phyloP scores from a whole-genome alignment of 352 stramenopile species.

The Globisporangium uncinulatum region DNA sequence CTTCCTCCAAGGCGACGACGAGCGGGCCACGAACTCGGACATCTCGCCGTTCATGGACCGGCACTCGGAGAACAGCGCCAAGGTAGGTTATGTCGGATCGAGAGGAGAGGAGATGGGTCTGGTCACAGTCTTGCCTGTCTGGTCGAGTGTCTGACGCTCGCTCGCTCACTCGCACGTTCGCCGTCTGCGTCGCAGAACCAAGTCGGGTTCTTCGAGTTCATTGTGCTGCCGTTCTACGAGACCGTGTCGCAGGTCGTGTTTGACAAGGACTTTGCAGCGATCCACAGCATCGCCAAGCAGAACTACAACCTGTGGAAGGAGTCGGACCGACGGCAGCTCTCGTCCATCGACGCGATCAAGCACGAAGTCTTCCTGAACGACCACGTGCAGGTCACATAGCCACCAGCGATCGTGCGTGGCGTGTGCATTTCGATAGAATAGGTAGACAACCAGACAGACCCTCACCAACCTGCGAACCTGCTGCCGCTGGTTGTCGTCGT shows the following conservation, averaged over 20 bases:
- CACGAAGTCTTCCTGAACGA: slow-evolving; percentile 73
- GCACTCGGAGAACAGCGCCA: slow-evolving; percentile 80
- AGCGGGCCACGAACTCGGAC: slow-evolving; percentile 81
- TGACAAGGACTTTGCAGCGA: slow-evolving; percentile 54
- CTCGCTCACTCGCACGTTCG: background rate
- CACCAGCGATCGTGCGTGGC: background rate
- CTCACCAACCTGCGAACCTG: background rate
- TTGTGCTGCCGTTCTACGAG: slow-evolving; percentile 78
- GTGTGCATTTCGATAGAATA: background rate
- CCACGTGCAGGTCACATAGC: slow-evolving; percentile 39
- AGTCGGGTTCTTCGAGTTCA: slow-evolving; percentile 86
- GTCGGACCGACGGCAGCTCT: slow-evolving; percentile 67
- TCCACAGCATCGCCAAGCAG: slow-evolving; percentile 73
- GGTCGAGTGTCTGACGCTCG: background rate
- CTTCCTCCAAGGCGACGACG: slow-evolving; percentile 93
- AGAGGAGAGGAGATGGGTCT: background rate
- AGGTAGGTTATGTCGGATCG: slow-evolving; percentile 25
- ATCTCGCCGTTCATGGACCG: slow-evolving; percentile 92
- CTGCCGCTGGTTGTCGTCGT: too few species aligned
- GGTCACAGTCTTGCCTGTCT: background rate
- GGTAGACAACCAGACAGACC: background rate
- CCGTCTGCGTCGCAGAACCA: slow-evolving; percentile 43
- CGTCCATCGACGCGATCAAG: slow-evolving; percentile 79
- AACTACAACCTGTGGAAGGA: slow-evolving; percentile 87
- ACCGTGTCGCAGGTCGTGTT: slow-evolving; percentile 76